Base-by-base conservation (phyloP, 768 basidiomycete species). In the Lentinus tigrinus region DNA sequence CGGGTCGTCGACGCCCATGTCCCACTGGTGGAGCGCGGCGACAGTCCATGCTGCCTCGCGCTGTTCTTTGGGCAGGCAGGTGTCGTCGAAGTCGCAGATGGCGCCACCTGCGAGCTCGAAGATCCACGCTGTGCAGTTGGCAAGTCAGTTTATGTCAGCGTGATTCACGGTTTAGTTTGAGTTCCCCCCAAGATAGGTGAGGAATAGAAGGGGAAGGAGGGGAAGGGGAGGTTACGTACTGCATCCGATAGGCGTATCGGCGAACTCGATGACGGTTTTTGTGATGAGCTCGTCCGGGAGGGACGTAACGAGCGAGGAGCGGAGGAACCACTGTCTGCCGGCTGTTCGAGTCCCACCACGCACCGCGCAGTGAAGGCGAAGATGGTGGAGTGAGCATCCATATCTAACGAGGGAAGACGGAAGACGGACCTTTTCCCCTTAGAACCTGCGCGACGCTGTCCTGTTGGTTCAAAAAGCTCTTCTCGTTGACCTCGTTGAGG, bases 121-220 rank as follows among this genome's bases (percentile, higher is more conserved):
- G 8, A 97, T 77, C 94, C 93, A 96, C 16, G 93, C 93, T 93
- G 56, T n/a, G n/a, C n/a, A n/a, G n/a, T n/a, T n/a, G n/a, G n/a
- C 52, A 7, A 24, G 34, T 31, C 11, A 51, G 24, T 38, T 56
- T 19, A 19, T 39, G 46, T n/a, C 31, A n/a, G n/a, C n/a, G n/a
- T n/a, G n/a, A n/a, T n/a, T n/a, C n/a, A n/a, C n/a, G n/a, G n/a
- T n/a, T n/a, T n/a, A n/a, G n/a, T n/a, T n/a, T n/a, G n/a, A n/a
- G n/a, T n/a, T n/a, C n/a, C n/a, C n/a, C n/a, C n/a, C n/a, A n/a
- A n/a, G n/a, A n/a, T n/a, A n/a, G n/a, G n/a, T n/a, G n/a, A n/a
- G n/a, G n/a, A n/a, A n/a, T n/a, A n/a, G n/a, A n/a, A n/a, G n/a
- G n/a, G n/a, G 7, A 24, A 34, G 38, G 28, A 46, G 24, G 34